These are phyloP conservation scores for Aspergillus intermedius DNA, from an alignment of 2,329 filamentous ascomycete species.

Conservation along the genomic window DNA sequence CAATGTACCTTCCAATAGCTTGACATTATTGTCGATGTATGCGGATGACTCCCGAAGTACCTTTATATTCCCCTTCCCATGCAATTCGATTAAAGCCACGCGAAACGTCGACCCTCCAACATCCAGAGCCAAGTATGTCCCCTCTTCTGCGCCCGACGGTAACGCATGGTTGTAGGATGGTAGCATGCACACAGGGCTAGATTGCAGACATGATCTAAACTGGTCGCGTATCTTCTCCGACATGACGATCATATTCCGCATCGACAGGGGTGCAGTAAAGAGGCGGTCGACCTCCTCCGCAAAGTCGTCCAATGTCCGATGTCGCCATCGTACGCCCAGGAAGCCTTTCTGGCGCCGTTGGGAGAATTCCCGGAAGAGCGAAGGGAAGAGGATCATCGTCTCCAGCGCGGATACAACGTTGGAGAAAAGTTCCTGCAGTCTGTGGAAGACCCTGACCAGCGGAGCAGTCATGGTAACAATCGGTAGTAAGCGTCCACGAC, in stretches of 20 bases:
- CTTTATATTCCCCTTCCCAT: constrained; percentile 45
- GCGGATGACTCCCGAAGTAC: constrained; percentile 51
- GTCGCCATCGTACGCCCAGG: constrained; percentile 27
- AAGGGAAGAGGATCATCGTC: constrained; percentile 35
- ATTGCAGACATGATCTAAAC: constrained; percentile 49
- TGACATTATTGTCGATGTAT: constrained; percentile 51
- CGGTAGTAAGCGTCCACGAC: no score
- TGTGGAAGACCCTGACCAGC: constrained; percentile 34
- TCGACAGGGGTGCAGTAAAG: constrained; percentile 31
- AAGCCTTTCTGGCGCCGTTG: constrained; percentile 28
- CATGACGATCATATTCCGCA: constrained; percentile 36
- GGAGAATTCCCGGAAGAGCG: constrained; percentile 29
- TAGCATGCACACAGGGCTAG: constrained; percentile 57
- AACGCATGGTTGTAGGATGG: constrained; percentile 59
- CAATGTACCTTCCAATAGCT: constrained; percentile 47
- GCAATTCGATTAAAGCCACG: constrained; percentile 55
- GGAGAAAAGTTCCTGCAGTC: constrained; percentile 36
- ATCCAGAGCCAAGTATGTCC: constrained; percentile 57
- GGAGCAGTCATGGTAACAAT: constrained; percentile 26
- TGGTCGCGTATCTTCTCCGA: constrained; percentile 43
- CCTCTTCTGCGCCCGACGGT: constrained; percentile 53
- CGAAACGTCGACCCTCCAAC: constrained; percentile 62
- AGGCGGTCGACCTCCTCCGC: constrained; percentile 33
- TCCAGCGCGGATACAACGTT: constrained; percentile 35
- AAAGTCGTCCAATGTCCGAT: constrained; percentile 33